phyloP scores from a whole-genome alignment of 441 rosid genomes.

The Corymbia calophylla region DNA sequence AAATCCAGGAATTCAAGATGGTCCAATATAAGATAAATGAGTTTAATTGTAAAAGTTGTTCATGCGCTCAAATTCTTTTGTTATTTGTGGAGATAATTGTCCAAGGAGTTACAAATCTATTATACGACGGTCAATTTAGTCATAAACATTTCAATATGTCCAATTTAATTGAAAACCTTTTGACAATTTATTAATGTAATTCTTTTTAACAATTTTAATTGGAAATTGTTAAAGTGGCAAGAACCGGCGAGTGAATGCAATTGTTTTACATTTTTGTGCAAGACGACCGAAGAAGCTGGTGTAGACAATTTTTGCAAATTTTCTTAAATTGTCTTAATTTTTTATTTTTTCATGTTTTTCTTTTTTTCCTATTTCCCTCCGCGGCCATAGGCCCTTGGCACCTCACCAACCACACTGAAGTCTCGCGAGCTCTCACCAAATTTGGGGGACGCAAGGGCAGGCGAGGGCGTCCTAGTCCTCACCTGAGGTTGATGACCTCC shows the following conservation, averaged over 20 bases:
- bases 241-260: no score
- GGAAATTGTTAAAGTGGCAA: neutral
- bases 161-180: neutral
- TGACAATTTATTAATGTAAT: fast-evolving
- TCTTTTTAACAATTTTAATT: neutral
- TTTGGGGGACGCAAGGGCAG: no score
- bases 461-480: no score
- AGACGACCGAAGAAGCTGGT: no score
- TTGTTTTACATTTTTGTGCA: no score
- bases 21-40: neutral
- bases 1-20: neutral
- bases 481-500: no score
- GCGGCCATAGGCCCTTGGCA: no score
- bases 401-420: no score
- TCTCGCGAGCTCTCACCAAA: no score
- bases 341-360: no score
- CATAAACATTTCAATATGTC: neutral
- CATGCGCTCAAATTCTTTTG: neutral
- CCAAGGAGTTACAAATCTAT: neutral
- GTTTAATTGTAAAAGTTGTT: neutral
- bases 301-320: neutral
- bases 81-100: neutral
- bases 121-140: fast-evolving
- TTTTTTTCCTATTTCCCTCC: no score
- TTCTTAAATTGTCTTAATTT: no score